phyloP scores from a whole-genome alignment of 208 protist species.

The Acanthamoeba castellanii region DNA sequence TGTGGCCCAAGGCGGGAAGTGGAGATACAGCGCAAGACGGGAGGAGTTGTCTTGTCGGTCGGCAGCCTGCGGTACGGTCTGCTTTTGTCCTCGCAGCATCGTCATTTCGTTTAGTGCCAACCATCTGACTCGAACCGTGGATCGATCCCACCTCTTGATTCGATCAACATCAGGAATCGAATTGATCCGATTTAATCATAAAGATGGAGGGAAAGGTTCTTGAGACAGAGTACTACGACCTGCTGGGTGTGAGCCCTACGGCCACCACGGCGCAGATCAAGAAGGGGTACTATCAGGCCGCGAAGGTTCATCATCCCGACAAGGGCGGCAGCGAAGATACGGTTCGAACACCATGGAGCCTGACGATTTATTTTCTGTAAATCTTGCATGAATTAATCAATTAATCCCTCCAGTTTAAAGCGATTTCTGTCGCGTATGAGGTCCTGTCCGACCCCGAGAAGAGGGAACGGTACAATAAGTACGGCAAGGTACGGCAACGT shows the following conservation, averaged over 20 bases:
- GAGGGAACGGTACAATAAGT: constrained; percentile 58
- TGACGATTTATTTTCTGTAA: background rate
- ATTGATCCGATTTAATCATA: background rate
- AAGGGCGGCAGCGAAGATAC: constrained; percentile 71
- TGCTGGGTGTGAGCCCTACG: constrained; percentile 31
- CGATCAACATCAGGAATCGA: background rate
- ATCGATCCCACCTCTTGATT: background rate
- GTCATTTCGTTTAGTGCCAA: background rate
- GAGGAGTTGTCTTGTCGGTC: too few relatives aligned
- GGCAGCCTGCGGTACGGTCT: background rate
- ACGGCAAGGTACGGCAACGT: constrained; percentile 32
- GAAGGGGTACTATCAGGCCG: constrained; percentile 67
- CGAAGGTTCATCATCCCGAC: constrained; percentile 66
- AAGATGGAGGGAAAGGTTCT: constrained; percentile 67
- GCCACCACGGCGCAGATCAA: constrained; percentile 69
- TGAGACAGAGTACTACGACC: constrained; percentile 72
- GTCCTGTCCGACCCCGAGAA: constrained; percentile 70
- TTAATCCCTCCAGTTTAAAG: constrained; percentile 48
- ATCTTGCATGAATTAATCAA: background rate
- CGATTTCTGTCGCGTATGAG: constrained; percentile 58
- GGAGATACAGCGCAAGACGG: too few relatives aligned
- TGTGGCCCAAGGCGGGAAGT: too few relatives aligned
- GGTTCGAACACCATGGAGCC: constrained; percentile 1
- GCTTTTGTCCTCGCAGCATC: background rate
- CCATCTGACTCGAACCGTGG: background rate